Evolutionary conservation across 495 filamentous ascomycete species (phyloP).

Genomic region (Monascus purpureus): DNA sequence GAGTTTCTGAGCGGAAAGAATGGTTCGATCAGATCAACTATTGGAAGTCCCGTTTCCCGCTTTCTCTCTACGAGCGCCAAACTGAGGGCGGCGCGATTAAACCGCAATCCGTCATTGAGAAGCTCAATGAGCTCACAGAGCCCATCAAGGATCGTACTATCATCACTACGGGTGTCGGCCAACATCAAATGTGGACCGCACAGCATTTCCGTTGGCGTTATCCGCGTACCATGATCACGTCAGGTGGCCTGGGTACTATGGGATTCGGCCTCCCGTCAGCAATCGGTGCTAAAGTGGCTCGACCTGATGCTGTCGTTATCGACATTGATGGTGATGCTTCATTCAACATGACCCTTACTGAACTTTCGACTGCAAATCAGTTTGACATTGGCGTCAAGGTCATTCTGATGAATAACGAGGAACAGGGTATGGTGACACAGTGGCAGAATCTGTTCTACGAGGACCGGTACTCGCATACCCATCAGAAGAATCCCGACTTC

Average conservation of each 20-base stretch:
- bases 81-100: slow-evolving; percentile 62
- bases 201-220: slow-evolving; percentile 88
- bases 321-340: slow-evolving; percentile 94
- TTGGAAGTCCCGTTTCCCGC: slow-evolving; percentile 80
- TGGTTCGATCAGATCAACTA: slow-evolving; percentile 81
- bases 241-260: slow-evolving; percentile 90
- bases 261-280: slow-evolving; percentile 85
- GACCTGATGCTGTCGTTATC: slow-evolving; percentile 72
- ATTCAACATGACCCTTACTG: slow-evolving; percentile 92
- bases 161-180: slow-evolving; percentile 84
- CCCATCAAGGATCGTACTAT: slow-evolving; percentile 64
- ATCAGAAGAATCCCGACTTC: slow-evolving; percentile 80
- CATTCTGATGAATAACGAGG: slow-evolving; percentile 88
- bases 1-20: slow-evolving; percentile 49
- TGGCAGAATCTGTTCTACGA: slow-evolving; percentile 92
- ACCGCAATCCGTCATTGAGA: slow-evolving; percentile 75
- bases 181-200: slow-evolving; percentile 96
- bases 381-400: slow-evolving; percentile 91
- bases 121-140: slow-evolving; percentile 60
- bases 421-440: slow-evolving; percentile 90
- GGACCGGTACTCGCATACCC: slow-evolving; percentile 82
- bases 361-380: slow-evolving; percentile 77
- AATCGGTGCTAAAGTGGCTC: slow-evolving; percentile 86
- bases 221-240: slow-evolving; percentile 80
- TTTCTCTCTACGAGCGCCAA: slow-evolving; percentile 58